A percentile compares a stretch with the other conserved stretches of the same genome.
Conservation (phyloP, 768 basidiomycete species). For the Leccinum pellstonianum region DNA sequence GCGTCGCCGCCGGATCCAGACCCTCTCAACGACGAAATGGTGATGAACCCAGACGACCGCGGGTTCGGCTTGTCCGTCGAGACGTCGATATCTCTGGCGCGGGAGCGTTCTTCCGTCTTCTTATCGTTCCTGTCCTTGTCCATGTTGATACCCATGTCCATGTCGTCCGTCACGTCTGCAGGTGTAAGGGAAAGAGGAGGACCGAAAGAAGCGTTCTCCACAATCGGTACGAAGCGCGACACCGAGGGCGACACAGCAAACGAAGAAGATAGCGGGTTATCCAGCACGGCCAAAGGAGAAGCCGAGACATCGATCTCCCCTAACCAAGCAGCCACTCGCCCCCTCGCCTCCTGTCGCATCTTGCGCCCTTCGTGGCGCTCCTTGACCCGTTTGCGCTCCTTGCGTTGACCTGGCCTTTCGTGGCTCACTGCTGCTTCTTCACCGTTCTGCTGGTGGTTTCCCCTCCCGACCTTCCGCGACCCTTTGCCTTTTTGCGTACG, state of each 20-base stretch:
- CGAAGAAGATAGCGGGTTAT: conserved; percentile 31
- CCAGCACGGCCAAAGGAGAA: conserved; percentile 37
- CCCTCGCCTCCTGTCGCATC: conserved; percentile 53
- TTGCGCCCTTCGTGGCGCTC: conserved; percentile 37
- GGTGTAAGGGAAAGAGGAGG: conserved; percentile 3
- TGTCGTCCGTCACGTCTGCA: conserved; percentile 7
- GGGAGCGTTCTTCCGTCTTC: conserved; percentile 2
- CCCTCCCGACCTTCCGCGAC: conserved; percentile 22
- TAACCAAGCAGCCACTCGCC: conserved; percentile 77
- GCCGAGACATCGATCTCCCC: conserved; percentile 60
- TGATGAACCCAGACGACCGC: conserved; percentile 74
- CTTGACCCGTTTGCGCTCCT: conserved; percentile 31
- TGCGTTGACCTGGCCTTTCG: conserved; percentile 23
- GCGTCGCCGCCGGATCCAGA: conserved; percentile 1
- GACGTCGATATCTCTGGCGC: not conserved
- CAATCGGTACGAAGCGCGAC: conserved; percentile 30
- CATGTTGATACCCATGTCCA: not conserved
- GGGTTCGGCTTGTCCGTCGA: conserved; percentile 50
- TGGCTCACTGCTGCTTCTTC: conserved; percentile 20
- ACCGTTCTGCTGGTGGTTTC: conserved; percentile 20
- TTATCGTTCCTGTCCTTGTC: not conserved
- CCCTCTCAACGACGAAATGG: conserved; percentile 53
- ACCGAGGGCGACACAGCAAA: conserved; percentile 31
- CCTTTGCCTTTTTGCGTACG: conserved; percentile 32
- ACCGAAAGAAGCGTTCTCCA: conserved; percentile 23